A percentile compares a stretch with the other conserved stretches of the same genome.
These are phyloP conservation scores for Carex myosuroides DNA, from an alignment of 176 grass and related monocot species.

Conservation along the genomic window DNA sequence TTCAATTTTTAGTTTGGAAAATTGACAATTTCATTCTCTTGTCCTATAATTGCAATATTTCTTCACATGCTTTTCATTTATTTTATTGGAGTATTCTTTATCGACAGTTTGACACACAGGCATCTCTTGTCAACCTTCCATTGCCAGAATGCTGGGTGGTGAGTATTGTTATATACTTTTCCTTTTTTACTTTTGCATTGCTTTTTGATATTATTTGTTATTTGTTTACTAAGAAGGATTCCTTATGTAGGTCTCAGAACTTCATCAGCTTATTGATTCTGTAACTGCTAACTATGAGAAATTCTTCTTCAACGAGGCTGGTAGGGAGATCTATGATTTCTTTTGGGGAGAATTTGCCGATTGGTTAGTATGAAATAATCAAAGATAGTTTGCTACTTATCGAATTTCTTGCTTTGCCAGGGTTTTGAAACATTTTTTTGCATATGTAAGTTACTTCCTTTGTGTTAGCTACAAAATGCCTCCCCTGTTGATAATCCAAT, in stretches of 20 bases:
- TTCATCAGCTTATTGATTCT: constrained; percentile 81
- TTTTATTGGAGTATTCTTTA: constrained; percentile 14
- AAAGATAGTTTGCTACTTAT: neutral
- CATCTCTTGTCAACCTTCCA: constrained; percentile 55
- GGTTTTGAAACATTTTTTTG: neutral
- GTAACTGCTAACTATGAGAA: constrained; percentile 89
- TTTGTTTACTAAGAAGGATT: constrained; percentile 24
- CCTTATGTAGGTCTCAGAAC: constrained; percentile 68
- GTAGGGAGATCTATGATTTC: constrained; percentile 97
- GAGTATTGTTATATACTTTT: constrained; percentile 23
- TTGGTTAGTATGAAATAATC: constrained; percentile 33
- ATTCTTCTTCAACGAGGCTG: constrained; percentile 96
- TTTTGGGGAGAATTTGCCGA: constrained; percentile 98
- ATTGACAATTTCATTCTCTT: neutral
- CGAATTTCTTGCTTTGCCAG: neutral
- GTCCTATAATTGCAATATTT: neutral
- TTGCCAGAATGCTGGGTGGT: constrained; percentile 98
- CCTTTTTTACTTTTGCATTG: constrained; percentile 17
- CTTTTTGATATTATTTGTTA: neutral
- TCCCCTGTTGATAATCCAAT: neutral
- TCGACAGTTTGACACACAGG: constrained; percentile 65
- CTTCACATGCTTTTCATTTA: constrained; percentile 8
- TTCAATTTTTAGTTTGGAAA: neutral
- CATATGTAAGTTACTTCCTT: neutral
- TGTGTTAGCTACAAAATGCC: neutral